Evolutionary conservation across 306 rosid species (phyloP).

Genomic region (Trifolium pratense): DNA sequence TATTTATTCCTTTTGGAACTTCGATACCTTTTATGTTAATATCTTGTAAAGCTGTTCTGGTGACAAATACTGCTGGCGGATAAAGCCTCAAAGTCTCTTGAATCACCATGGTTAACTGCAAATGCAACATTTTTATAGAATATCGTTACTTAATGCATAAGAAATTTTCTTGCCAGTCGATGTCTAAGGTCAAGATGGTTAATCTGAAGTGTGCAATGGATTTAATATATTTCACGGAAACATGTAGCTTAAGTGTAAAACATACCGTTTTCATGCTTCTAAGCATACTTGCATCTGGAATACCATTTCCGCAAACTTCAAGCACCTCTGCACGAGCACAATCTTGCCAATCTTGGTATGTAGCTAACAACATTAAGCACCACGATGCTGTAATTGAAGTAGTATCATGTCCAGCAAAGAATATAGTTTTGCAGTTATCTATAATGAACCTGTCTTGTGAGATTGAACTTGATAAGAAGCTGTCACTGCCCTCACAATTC

Average conservation of each 20-base stretch:
- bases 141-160: not conserved
- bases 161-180: not conserved
- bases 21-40: slow-evolving; percentile 46
- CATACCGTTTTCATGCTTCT: slow-evolving; percentile 48
- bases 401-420: slow-evolving; percentile 58
- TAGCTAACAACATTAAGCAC: slow-evolving; percentile 54
- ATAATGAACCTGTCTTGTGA: slow-evolving; percentile 51
- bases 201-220: not conserved
- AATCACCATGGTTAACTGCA: not conserved
- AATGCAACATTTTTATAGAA: not conserved
- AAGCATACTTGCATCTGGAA: slow-evolving; percentile 45
- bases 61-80: not conserved
- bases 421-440: slow-evolving; percentile 59
- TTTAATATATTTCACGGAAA: not conserved
- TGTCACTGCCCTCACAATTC: slow-evolving; percentile 30
- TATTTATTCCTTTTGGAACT: slow-evolving; percentile 62
- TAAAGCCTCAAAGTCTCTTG: not conserved
- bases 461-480: slow-evolving; percentile 11
- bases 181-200: not conserved
- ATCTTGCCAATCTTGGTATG: slow-evolving; percentile 55
- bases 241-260: not conserved
- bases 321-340: slow-evolving; percentile 49
- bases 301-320: slow-evolving; percentile 40
- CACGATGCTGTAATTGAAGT: slow-evolving; percentile 50
- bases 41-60: not conserved